Conservation (phyloP, 2,329 filamentous ascomycete species). For the Nothophaeocryptopus gaeumannii region DNA sequence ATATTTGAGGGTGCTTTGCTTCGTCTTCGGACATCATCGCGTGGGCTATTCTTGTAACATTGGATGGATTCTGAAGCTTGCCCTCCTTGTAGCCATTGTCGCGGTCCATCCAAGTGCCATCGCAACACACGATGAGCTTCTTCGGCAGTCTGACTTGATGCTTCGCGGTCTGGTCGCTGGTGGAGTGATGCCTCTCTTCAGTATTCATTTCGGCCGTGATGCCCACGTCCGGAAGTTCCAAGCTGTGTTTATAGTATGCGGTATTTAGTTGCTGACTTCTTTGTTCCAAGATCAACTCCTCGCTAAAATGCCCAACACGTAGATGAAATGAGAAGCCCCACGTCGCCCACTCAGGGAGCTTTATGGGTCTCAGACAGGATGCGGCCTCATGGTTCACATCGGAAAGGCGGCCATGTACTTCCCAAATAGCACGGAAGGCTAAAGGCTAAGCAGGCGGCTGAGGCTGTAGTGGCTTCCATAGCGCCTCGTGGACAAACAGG, state of each 20-base stretch:
- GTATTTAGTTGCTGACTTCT: neutral
- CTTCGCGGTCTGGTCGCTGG: conserved; percentile 14
- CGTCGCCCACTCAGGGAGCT: neutral
- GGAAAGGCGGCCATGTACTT: conserved; percentile 4
- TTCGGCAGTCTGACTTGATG: conserved; percentile 22
- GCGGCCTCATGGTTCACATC: conserved; percentile 4
- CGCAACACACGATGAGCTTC: conserved; percentile 30
- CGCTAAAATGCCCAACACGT: neutral
- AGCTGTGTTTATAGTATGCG: no score
- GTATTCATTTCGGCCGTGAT: conserved; percentile 2
- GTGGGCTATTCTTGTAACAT: conserved; percentile 36
- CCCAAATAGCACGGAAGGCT: conserved; percentile 10
- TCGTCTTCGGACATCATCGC: conserved; percentile 36
- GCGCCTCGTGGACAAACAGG: conserved; percentile 2
- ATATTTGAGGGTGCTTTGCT: conserved; percentile 36
- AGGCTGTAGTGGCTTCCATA: conserved; percentile 10
- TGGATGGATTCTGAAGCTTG: conserved; percentile 34
- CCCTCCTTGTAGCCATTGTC: conserved; percentile 35
- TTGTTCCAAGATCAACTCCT: neutral
- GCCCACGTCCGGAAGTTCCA: neutral
- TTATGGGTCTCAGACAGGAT: neutral
- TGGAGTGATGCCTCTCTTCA: conserved; percentile 5
- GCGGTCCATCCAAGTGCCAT: conserved; percentile 37
- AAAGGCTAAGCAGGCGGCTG: conserved; percentile 1
- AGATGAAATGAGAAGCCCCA: no score